Base-by-base conservation (phyloP, 805 yeast species). In the Gaillardinia entomophila region DNA sequence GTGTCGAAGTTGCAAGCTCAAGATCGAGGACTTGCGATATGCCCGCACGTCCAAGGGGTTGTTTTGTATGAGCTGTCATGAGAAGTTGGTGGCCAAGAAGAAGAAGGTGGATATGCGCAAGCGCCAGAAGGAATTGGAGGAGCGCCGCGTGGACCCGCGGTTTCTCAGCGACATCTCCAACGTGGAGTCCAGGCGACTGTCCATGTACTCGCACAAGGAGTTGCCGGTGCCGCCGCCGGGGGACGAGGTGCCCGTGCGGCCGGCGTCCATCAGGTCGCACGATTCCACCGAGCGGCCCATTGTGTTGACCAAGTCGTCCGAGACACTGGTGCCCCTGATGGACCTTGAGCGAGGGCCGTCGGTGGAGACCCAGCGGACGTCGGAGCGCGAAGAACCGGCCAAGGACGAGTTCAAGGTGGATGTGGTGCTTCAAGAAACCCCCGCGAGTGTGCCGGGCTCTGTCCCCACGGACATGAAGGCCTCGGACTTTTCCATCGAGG, bases 41-140 rank as follows among this genome's bases (percentile, higher is more conserved):
- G 97, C 97, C 12, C 73, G 95, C 51, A 90, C 97, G 1, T 80
- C 89, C 26, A 89, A 84, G 49, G 97, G 97, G 0, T 65, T 90
- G 28, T 89, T 87, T 52, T 90, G 98, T 59, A 86, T 89, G 86
- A 68, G 73, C 18, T 90, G 98, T 56, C 97, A 92, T 59, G 89
- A 86, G 50, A 74, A 78, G 43, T 62, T 90, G 38, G 60, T 89
- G 52, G 88, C 81, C 28, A 81, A 80, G 51, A 81, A 87, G 61
- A 79, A 77, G 45, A 70, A 74, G 41, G 75, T 79, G 43, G 83
- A 78, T 43, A 53, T 64, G 34, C 61, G 61, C 46, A 71, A 60
- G 48, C 56, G 57, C 33, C 57, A 52, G 34, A 19, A 19, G 22
- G 22, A 19, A 10, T 19, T 19, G 10, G 22, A 19, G 22, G 22